phyloP scores from a whole-genome alignment of 2,329 filamentous ascomycete species.

The Ceratocystis harringtonii region DNA sequence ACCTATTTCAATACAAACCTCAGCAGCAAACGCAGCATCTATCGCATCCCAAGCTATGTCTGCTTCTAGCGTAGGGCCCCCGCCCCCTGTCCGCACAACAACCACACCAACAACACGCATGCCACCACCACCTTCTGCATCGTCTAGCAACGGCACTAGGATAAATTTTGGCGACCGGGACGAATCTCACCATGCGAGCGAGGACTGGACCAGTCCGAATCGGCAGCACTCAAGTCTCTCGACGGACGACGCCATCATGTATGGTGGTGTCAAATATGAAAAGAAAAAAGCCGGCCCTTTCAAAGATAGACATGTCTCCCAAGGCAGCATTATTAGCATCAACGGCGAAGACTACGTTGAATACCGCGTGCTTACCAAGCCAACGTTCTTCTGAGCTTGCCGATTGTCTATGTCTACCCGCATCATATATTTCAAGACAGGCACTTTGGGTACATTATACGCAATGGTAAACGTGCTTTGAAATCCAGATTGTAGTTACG shows the following conservation, averaged over 20 bases:
- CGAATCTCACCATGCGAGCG: slow-evolving; percentile 2
- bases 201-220: slow-evolving; percentile 6
- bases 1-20: background rate
- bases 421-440: background rate
- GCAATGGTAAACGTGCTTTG: too few relatives aligned
- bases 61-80: background rate
- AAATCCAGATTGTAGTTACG: too few relatives aligned
- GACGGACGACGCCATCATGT: slow-evolving; percentile 40
- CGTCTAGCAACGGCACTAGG: background rate
- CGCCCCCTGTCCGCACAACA: background rate
- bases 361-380: slow-evolving; percentile 49
- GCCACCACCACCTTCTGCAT: background rate
- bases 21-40: background rate
- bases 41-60: background rate
- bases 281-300: slow-evolving; percentile 46
- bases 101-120: background rate
- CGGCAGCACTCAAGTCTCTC: background rate
- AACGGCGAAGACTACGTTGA: slow-evolving; percentile 54
- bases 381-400: slow-evolving; percentile 37
- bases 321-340: slow-evolving; percentile 46
- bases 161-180: background rate
- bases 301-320: slow-evolving; percentile 46
- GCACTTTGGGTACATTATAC: background rate
- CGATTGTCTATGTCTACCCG: background rate
- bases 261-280: slow-evolving; percentile 47